Base-by-base conservation (phyloP, 768 basidiomycete species). In the Fistulinella prunicolor region DNA sequence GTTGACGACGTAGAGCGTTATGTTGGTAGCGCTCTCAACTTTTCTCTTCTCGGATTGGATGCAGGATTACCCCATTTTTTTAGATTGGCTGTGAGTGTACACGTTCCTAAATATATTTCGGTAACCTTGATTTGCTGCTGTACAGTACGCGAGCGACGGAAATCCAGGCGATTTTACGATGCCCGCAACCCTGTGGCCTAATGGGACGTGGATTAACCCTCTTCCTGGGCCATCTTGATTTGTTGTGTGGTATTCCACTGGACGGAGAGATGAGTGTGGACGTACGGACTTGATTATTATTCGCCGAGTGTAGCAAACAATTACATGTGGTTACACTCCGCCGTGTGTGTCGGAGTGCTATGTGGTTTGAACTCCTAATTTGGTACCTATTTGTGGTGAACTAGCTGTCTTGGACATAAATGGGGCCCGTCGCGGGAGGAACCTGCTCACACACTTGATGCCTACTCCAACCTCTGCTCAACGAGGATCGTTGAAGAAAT, bases 1-100 rank as follows among this genome's bases (percentile, higher is more conserved):
- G 78, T 91, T n/a, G 89, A 94, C 60, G 92, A 94, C 55, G 90
- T 94, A 0, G 81, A 90, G 63, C 74, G 85, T 55, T 91, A 86
- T 59, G 64, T 74, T n/a, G 89, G 91, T 9, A 65, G 71, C 13
- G 81, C 80, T 4, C 69, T 88, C 40, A 88, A 88, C 57, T 90
- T 78, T 61, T 82, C 83, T 16, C 72, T 92, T n/a, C 75, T 73
- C 19, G 75, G 76, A 14, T 72, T 91, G 42, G 74, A 86, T 42
- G 60, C 72, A 1, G 73, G 71, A 17, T 56, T 91, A 12, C 81
- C 83, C 0, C 91, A 85, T 62, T 89, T 85, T 73, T 89, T 92
- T 67, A 75, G 89, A 56, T 73, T 88, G 47, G 89, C 86, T 17
- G 86, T 90, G 54, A 74, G 85, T 50, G 17, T 36, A 42, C 30